phyloP scores from a whole-genome alignment of 148 eudicot species.

The Agrostemma githago region DNA sequence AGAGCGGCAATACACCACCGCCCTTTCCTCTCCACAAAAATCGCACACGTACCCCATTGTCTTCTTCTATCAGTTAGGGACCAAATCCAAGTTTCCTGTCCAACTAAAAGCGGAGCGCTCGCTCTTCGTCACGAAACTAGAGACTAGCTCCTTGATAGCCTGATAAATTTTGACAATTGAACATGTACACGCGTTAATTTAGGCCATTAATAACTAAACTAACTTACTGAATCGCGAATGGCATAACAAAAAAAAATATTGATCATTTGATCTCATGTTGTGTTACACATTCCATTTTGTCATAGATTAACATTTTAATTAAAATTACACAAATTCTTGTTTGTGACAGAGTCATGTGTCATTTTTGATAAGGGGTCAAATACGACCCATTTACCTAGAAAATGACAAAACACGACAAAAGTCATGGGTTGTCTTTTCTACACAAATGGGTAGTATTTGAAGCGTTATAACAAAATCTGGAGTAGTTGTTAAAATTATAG shows the following conservation, averaged over 20 bases:
- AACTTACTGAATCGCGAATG: not conserved
- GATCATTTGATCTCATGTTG: not conserved
- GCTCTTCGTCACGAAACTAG: not conserved
- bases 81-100: constrained; percentile 1
- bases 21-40: constrained; percentile 70
- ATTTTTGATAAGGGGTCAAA: too few relatives aligned
- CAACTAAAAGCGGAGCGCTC: not conserved
- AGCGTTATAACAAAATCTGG: not conserved
- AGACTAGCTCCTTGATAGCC: constrained; percentile 7
- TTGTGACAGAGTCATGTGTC: too few relatives aligned
- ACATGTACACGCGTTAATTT: not conserved
- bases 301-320: not conserved
- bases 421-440: too few relatives aligned
- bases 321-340: not conserved
- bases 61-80: not conserved
- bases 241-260: not conserved
- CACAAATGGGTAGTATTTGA: too few relatives aligned
- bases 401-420: not conserved
- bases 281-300: not conserved
- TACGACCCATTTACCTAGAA: not conserved
- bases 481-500: too few relatives aligned
- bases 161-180: not conserved
- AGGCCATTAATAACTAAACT: not conserved
- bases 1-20: constrained; percentile 88
- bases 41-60: constrained; percentile 77